Conservation (phyloP, 1,284 basidiomycete genomes). For the Microbotryum intermedium region DNA sequence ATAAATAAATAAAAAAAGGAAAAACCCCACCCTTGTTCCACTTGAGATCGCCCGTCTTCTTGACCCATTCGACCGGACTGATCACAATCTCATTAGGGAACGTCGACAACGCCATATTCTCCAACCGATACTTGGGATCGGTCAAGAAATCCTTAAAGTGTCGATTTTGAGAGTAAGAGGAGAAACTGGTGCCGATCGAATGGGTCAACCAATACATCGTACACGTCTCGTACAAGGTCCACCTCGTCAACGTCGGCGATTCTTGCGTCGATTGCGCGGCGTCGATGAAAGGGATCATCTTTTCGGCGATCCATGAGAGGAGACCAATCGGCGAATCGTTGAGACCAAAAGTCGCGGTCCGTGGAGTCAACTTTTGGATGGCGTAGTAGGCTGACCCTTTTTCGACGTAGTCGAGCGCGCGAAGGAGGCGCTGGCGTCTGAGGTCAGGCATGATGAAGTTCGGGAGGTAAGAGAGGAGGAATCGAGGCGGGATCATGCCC, state of each 20-base stretch:
- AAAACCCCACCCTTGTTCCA: conserved; percentile 8
- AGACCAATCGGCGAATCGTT: conserved; percentile 20
- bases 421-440: background rate
- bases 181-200: conserved; percentile 20
- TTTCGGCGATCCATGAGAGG: conserved; percentile 23
- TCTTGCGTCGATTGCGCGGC: background rate
- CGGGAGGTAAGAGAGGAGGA: conserved; percentile 9
- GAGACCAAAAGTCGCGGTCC: conserved; percentile 16
- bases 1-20: too few relatives aligned
- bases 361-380: conserved; percentile 18
- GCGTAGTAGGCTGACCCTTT: conserved; percentile 14
- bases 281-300: conserved; percentile 13
- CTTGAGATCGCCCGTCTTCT: conserved; percentile 3
- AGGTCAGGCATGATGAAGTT: conserved; percentile 7
- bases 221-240: conserved; percentile 4
- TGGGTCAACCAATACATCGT: conserved; percentile 23
- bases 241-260: conserved; percentile 14
- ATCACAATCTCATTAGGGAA: conserved; percentile 18
- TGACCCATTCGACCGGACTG: background rate
- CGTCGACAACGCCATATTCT: conserved; percentile 9
- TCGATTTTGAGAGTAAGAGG: conserved; percentile 18
- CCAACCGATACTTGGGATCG: conserved; percentile 7
- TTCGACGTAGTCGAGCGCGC: conserved; percentile 10
- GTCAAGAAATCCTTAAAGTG: conserved; percentile 11
- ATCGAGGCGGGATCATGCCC: conserved; percentile 8